These are phyloP conservation scores for Mrakia hoshinonis DNA, from an alignment of 768 basidiomycete genomes.

Conservation along the genomic window DNA sequence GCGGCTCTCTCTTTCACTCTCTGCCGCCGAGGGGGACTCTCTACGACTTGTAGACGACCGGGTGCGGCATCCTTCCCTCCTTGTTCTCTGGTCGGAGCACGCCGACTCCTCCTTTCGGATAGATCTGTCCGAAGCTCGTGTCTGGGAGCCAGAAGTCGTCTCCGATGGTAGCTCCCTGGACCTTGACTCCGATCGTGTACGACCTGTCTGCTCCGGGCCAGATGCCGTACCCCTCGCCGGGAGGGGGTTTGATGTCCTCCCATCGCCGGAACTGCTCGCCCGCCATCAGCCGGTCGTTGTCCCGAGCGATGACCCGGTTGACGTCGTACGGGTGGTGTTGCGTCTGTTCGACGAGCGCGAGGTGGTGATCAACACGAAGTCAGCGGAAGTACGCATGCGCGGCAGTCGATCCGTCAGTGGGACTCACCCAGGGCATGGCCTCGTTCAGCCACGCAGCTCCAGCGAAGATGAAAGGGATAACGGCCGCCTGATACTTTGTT, in stretches of 20 bases:
- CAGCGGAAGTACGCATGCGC: no score
- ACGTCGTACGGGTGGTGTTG: not conserved
- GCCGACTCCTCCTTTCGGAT: not conserved
- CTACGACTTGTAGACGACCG: not conserved
- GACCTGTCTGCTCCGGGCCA: not conserved
- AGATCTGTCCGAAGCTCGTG: not conserved
- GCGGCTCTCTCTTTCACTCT: not conserved
- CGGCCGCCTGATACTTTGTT: not conserved
- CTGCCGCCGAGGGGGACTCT: no score
- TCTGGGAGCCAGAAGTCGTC: not conserved
- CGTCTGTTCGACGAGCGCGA: not conserved
- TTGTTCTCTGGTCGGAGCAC: not conserved
- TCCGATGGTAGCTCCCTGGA: not conserved
- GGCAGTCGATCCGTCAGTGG: no score
- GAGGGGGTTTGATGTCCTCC: constrained; percentile 10
- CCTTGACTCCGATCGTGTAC: not conserved
- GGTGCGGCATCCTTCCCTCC: not conserved
- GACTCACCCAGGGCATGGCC: not conserved
- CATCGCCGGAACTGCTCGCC: not conserved
- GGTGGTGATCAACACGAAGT: not conserved
- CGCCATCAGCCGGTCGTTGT: not conserved
- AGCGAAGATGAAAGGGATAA: not conserved
- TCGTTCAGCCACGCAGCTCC: not conserved
- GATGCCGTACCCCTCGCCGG: constrained; percentile 1
- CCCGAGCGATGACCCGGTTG: not conserved